phyloP scores from a whole-genome alignment of 306 rosid species.

The Vachellia pachyceras region DNA sequence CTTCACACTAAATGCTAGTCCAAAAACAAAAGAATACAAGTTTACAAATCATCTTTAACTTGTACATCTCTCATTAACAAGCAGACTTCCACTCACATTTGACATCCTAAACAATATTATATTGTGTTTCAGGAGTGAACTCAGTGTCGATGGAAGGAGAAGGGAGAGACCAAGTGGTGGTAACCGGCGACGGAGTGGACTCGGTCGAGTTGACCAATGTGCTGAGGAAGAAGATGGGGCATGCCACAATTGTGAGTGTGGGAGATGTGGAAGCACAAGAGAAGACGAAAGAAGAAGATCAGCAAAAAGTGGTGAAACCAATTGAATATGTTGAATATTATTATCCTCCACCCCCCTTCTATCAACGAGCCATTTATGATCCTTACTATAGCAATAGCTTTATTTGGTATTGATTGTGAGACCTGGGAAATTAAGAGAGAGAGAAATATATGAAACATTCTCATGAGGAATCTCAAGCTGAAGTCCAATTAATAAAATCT shows the following conservation, averaged over 20 bases:
- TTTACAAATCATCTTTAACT: too few species aligned
- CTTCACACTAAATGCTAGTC: too few species aligned
- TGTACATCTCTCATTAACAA: too few species aligned
- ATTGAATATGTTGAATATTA: neutral
- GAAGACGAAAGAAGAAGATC: neutral
- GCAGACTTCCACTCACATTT: neutral
- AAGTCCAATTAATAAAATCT: neutral
- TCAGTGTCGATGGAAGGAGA: conserved; percentile 37
- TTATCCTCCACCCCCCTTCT: neutral
- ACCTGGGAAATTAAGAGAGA: neutral
- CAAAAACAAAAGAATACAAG: neutral
- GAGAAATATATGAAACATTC: too few species aligned
- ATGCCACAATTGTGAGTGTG: neutral
- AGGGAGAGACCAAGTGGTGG: conserved; percentile 32
- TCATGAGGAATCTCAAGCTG: neutral
- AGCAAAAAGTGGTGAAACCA: neutral
- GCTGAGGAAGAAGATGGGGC: conserved; percentile 13
- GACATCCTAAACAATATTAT: neutral
- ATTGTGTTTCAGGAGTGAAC: conserved; percentile 25
- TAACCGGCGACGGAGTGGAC: conserved; percentile 26
- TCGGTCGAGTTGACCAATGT: neutral
- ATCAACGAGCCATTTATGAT: neutral
- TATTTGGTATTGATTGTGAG: neutral
- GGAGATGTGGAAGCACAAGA: neutral
- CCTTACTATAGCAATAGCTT: neutral